Percentiles rank a stretch among this genome's conserved stretches.
phyloP scores from a whole-genome alignment of 306 rosid species.

The barrel medic (Medicago truncatula) region MtrunA17r5.0-ANR NC_053045.1:57493001-57493500 shows the following conservation, averaged over 20 bases:
- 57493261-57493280: neutral
- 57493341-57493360: too few relatives aligned
- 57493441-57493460: too few relatives aligned
- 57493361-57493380: neutral
- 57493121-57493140: neutral
- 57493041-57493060: conserved; percentile 12
- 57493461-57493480: too few relatives aligned
- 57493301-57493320: too few relatives aligned
- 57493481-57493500: too few relatives aligned
- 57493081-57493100: rapidly evolving
- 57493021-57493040: neutral
- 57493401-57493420: too few relatives aligned
- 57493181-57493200: neutral
- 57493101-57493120: neutral
- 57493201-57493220: neutral
- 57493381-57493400: too few relatives aligned
- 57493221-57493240: neutral
- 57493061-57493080: neutral
- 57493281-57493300: neutral
- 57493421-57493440: too few relatives aligned
- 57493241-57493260: conserved; percentile 1
- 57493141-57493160: neutral
- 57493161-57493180: neutral
- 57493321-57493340: too few relatives aligned
- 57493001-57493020: neutral